A percentile compares a stretch with the other conserved stretches of the same genome.
These are phyloP conservation scores for Blastocystis sp. DNA, from an alignment of 352 stramenopile species.

Conservation along the genomic window DNA sequence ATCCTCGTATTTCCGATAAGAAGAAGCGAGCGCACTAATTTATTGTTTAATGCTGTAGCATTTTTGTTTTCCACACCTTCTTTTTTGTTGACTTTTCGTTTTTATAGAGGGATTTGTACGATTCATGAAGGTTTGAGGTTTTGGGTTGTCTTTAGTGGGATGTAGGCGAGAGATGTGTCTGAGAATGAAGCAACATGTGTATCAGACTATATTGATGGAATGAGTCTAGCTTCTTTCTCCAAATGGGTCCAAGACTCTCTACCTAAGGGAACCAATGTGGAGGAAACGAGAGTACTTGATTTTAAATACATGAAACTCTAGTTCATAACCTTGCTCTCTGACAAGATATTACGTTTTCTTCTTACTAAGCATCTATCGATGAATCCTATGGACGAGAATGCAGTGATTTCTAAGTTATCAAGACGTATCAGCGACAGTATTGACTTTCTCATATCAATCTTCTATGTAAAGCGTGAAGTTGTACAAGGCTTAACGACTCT, in stretches of 20 bases:
- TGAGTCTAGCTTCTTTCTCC: not conserved
- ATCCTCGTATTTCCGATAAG: slow-evolving; percentile 55
- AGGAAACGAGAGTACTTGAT: not conserved
- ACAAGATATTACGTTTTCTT: not conserved
- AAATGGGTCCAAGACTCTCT: not conserved
- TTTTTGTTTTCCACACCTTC: not conserved
- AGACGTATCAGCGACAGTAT: not conserved
- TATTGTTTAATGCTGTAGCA: not conserved
- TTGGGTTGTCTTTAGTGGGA: not conserved
- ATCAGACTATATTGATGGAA: not conserved
- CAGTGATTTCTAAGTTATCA: not conserved
- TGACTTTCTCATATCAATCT: not conserved
- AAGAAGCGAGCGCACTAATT: slow-evolving; percentile 38
- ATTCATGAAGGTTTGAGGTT: not conserved
- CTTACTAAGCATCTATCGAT: not conserved
- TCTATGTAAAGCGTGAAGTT: not conserved
- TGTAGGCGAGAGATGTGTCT: not conserved
- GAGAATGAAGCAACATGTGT: not conserved
- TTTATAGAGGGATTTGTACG: not conserved
- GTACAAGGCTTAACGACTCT: not conserved
- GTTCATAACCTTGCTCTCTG: not conserved
- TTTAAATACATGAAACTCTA: not conserved
- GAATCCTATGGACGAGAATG: not conserved
- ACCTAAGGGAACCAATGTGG: not conserved
- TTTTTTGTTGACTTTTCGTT: not conserved